These are phyloP conservation scores for Phoma herbarum DNA, from an alignment of 2,329 filamentous ascomycete genomes.

Conservation along the genomic window DNA sequence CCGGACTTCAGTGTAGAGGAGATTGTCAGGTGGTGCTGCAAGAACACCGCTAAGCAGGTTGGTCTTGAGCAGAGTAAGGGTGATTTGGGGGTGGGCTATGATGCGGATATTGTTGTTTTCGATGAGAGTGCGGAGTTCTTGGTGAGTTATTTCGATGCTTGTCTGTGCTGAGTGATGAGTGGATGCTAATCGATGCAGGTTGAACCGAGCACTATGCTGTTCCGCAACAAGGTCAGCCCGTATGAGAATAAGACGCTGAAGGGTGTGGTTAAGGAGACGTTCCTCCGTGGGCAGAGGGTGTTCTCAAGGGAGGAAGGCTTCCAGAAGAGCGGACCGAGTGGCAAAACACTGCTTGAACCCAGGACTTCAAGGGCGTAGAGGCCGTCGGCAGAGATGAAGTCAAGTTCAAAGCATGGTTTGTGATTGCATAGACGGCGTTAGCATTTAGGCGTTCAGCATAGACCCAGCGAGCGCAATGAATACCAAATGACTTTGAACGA, in stretches of 20 bases:
- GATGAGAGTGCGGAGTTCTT: slow-evolving; percentile 83
- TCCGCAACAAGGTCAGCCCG: slow-evolving; percentile 90
- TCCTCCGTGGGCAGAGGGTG: slow-evolving; percentile 79
- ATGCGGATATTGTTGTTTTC: slow-evolving; percentile 92
- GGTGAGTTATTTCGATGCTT: slow-evolving; percentile 58
- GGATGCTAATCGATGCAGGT: slow-evolving; percentile 39
- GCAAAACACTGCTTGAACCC: slow-evolving; percentile 62
- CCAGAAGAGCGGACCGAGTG: slow-evolving; percentile 63
- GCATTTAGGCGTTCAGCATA: slow-evolving; percentile 12
- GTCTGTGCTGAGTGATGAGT: too few species aligned
- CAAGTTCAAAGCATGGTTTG: neutral
- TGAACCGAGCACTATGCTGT: slow-evolving; percentile 81
- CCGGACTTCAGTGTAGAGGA: slow-evolving; percentile 70
- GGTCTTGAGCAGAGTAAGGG: slow-evolving; percentile 84
- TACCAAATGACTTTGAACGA: neutral
- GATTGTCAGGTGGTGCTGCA: slow-evolving; percentile 84
- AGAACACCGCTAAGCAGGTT: slow-evolving; percentile 87
- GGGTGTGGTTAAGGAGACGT: slow-evolving; percentile 85
- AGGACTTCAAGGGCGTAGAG: slow-evolving; percentile 36
- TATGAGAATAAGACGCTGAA: slow-evolving; percentile 83
- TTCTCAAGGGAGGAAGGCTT: slow-evolving; percentile 74
- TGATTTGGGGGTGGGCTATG: slow-evolving; percentile 79
- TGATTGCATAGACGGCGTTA: slow-evolving; percentile 27
- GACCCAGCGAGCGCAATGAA: neutral
- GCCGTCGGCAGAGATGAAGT: neutral